These are phyloP conservation scores for Lichtheimia ornata DNA, from an alignment of 371 early-diverging fungal genomes.

Conservation along the genomic window DNA sequence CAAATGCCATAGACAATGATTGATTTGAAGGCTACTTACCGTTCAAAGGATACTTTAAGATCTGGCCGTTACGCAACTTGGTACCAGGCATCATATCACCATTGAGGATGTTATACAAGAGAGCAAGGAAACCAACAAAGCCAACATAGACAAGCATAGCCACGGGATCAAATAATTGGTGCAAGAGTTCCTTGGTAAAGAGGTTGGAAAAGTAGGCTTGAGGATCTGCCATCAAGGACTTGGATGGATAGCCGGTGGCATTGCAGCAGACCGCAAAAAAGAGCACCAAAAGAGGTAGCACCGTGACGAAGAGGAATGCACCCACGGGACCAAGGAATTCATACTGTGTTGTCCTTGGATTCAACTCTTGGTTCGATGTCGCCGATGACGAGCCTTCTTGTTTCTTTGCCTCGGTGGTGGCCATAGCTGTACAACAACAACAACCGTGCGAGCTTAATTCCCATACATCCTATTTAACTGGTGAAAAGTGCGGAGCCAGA, in stretches of 20 bases:
- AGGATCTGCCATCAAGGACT: constrained; percentile 26
- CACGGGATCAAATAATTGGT: constrained; percentile 34
- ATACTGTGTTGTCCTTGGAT: constrained; percentile 60
- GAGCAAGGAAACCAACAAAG: constrained; percentile 73
- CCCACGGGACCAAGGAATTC: constrained; percentile 89
- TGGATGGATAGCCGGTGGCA: constrained; percentile 42
- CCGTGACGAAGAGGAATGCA: constrained; percentile 62
- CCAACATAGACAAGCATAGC: constrained; percentile 65
- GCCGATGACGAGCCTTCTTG: background rate
- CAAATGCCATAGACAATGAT: background rate
- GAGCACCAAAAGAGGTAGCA: constrained; percentile 62
- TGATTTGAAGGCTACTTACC: constrained; percentile 40
- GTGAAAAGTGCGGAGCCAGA: no score
- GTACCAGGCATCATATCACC: constrained; percentile 71
- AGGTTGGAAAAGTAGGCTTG: constrained; percentile 17
- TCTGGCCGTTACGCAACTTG: constrained; percentile 63
- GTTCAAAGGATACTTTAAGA: constrained; percentile 75
- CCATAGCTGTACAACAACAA: background rate
- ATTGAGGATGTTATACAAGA: constrained; percentile 68
- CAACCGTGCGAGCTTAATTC: no score
- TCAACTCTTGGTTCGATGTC: constrained; percentile 25
- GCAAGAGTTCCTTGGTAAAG: constrained; percentile 22
- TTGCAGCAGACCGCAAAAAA: constrained; percentile 46
- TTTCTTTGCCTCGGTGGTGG: constrained; percentile 3
- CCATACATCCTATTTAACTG: no score